These are phyloP conservation scores for Penicillium sclerotigenum DNA, from an alignment of 2,329 filamentous ascomycete genomes.

Conservation along the genomic window DNA sequence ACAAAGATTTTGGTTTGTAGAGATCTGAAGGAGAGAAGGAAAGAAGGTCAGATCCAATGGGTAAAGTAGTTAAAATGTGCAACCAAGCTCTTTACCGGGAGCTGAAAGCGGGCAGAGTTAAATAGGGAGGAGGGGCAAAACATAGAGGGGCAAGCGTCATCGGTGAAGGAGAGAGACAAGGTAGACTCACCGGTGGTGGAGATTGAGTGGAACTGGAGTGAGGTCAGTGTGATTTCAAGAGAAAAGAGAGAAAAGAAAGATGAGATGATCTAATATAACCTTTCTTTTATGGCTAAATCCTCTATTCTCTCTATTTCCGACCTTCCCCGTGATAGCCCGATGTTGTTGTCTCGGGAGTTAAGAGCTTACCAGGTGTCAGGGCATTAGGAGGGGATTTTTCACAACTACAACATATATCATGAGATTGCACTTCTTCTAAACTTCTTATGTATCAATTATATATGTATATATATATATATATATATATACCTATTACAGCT, in stretches of 20 bases:
- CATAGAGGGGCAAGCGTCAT: slow-evolving; percentile 26
- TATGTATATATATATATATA: too few species aligned
- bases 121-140: slow-evolving; percentile 23
- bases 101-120: slow-evolving; percentile 26
- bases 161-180: slow-evolving; percentile 18
- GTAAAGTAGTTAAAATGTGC: slow-evolving; percentile 10
- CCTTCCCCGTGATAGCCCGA: slow-evolving; percentile 18
- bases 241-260: background rate
- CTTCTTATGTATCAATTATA: too few species aligned
- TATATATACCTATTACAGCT: background rate
- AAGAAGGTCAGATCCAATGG: slow-evolving; percentile 6
- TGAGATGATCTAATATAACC: slow-evolving; percentile 9
- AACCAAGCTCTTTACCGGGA: slow-evolving; percentile 18
- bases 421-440: background rate
- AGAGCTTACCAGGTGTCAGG: background rate
- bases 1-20: slow-evolving; percentile 1
- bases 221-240: slow-evolving; percentile 38
- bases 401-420: background rate
- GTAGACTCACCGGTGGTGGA: slow-evolving; percentile 38
- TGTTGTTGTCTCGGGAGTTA: background rate
- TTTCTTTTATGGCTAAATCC: slow-evolving; percentile 5
- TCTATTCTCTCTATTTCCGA: slow-evolving; percentile 16
- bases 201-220: slow-evolving; percentile 30
- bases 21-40: slow-evolving; percentile 6
- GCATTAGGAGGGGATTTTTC: background rate